phyloP scores from a whole-genome alignment of 2,329 filamentous ascomycete genomes.

The Cercospora citrullina region DNA sequence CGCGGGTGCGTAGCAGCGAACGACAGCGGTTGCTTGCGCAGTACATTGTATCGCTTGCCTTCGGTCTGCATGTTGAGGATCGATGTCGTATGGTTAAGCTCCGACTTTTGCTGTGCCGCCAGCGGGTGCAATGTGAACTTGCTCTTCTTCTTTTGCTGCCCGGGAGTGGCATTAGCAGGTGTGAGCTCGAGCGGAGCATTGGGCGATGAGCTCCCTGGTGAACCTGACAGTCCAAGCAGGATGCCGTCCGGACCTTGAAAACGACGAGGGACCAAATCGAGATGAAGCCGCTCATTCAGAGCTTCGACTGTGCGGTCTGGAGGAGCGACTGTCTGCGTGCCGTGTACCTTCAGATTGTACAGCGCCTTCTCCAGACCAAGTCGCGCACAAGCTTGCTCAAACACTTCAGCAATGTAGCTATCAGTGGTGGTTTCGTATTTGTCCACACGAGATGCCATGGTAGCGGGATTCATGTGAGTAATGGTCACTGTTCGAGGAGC shows the following conservation, averaged over 20 bases:
- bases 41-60: slow-evolving; percentile 72
- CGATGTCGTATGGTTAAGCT: slow-evolving; percentile 27
- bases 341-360: slow-evolving; percentile 75
- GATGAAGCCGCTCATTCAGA: slow-evolving; percentile 70
- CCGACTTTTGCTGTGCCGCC: slow-evolving; percentile 51
- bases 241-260: slow-evolving; percentile 57
- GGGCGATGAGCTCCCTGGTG: slow-evolving; percentile 68
- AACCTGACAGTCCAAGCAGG: slow-evolving; percentile 67
- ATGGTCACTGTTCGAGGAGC: slow-evolving; percentile 70
- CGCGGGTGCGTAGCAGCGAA: slow-evolving; percentile 75
- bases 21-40: slow-evolving; percentile 79
- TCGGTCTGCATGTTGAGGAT: slow-evolving; percentile 48
- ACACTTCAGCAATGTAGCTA: slow-evolving; percentile 78
- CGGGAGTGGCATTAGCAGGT: slow-evolving; percentile 39
- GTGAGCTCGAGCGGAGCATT: slow-evolving; percentile 62
- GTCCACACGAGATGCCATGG: slow-evolving; percentile 68
- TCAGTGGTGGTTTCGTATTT: slow-evolving; percentile 73
- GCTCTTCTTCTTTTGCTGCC: slow-evolving; percentile 33
- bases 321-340: slow-evolving; percentile 71
- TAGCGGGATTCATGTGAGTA: slow-evolving; percentile 68
- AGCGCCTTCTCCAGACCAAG: slow-evolving; percentile 75
- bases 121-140: slow-evolving; percentile 58
- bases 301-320: slow-evolving; percentile 77
- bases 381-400: slow-evolving; percentile 75
- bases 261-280: slow-evolving; percentile 73